Base-by-base conservation (phyloP, 495 filamentous ascomycete genomes). In the Aspergillus mulundensis region DNA sequence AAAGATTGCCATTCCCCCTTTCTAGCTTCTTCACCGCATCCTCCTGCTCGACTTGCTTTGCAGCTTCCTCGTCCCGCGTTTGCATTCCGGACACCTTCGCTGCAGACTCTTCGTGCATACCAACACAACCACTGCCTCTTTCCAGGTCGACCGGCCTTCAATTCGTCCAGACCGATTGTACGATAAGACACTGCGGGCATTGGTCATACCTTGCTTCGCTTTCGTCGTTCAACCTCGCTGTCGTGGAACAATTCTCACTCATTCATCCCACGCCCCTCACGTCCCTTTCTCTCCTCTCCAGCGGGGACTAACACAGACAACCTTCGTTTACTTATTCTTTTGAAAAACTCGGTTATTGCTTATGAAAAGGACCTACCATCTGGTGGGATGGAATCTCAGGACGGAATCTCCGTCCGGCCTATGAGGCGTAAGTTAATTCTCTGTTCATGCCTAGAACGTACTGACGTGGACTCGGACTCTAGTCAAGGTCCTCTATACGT, bases 401-500 rank as follows among this genome's bases (percentile, higher is more conserved):
- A 80, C 61, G 75, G 76, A 66, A 73, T 80, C 55, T 73, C 75
- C 65, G 72, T 81, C 69, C 76, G 79, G 38, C 66, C 75, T 43
- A 82, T 82, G 79, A 80, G 77, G 74, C 66, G 78, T 80, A 58
- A 66, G 77, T 74, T 39, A 48, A 14, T 8, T 11, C 4, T 14
- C 21, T 42, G 12, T 16, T 7, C 10, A 20, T 7, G 1, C 14
- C 18, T n/a, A 30, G 25, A 34, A 16, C 43, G 55, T 42, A 44
- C 68, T 69, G 58, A 72, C 51, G 50, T 58, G 16, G 34, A 25
- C 15, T 18, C 38, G 43, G 2, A 48, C 49, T 28, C 52, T 52
- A 76, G 73, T 97, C 70, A 97, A 98, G 79, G 90, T 98, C 23
- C 86, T 94, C 39, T 98, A 98, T 70, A 95, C 92, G 19, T 97